Evolutionary conservation across 2,329 filamentous ascomycete genomes (phyloP).

Genomic region (Pestalotiopsis fici): DNA sequence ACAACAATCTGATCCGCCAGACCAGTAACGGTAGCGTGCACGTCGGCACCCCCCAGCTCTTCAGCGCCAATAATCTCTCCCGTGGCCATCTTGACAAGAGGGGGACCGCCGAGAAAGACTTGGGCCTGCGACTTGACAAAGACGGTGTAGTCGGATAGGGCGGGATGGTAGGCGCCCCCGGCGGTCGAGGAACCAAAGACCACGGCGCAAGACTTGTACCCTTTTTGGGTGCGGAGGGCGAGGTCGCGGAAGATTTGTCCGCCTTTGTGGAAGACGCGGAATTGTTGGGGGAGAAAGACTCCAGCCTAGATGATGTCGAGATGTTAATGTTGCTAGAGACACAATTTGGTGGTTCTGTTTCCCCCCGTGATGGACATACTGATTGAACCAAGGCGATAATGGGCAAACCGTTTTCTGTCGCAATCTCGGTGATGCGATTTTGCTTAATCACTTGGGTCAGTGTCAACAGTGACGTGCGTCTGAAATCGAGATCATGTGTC

Average conservation of each 20-base stretch:
- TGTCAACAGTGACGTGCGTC: not conserved
- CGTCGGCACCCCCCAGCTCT: conserved; percentile 39
- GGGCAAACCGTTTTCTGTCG: conserved; percentile 39
- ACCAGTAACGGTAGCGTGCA: conserved; percentile 40
- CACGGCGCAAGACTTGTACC: conserved; percentile 40
- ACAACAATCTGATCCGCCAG: conserved; percentile 42
- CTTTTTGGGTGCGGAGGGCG: conserved; percentile 35
- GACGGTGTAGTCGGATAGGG: conserved; percentile 40
- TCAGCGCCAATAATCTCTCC: conserved; percentile 42
- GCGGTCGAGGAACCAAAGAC: conserved; percentile 46
- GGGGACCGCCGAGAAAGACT: conserved; percentile 44
- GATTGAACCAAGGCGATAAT: conserved; percentile 40
- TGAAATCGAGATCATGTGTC: not conserved
- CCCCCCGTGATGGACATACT: conserved; percentile 12
- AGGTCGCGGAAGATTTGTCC: conserved; percentile 42
- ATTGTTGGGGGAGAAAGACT: conserved; percentile 43
- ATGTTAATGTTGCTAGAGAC: not conserved
- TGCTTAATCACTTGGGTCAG: conserved; percentile 29
- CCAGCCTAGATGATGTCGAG: conserved; percentile 21
- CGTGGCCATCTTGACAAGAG: conserved; percentile 47
- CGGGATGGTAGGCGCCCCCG: conserved; percentile 41
- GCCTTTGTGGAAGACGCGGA: conserved; percentile 43
- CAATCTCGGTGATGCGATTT: conserved; percentile 37
- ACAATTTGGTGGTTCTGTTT: not conserved
- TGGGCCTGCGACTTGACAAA: conserved; percentile 39